Evolutionary conservation across 352 stramenopile genomes (phyloP).

Genomic region (Pythium myriotylum): DNA sequence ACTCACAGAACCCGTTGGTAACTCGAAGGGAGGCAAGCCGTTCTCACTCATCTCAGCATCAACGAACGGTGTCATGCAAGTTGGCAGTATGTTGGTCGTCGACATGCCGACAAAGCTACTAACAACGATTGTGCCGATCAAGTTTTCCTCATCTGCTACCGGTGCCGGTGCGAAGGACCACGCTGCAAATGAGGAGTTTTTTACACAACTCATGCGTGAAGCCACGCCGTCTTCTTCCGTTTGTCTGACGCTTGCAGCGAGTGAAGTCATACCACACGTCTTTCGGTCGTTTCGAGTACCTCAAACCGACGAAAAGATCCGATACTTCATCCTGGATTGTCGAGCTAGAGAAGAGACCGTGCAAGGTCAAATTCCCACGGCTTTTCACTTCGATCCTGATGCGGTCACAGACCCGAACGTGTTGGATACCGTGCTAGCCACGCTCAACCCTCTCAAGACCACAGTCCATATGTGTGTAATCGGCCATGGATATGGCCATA

Average conservation of each 20-base stretch:
- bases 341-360: conserved; percentile 44
- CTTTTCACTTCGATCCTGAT: conserved; percentile 78
- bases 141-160: conserved; percentile 14
- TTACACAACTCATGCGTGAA: conserved; percentile 56
- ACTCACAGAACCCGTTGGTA: background rate
- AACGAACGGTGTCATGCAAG: conserved; percentile 48
- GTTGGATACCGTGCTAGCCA: conserved; percentile 69
- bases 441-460: conserved; percentile 60
- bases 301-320: conserved; percentile 40
- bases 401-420: conserved; percentile 49
- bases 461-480: conserved; percentile 81
- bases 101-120: conserved; percentile 76
- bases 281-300: conserved; percentile 71
- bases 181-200: conserved; percentile 45
- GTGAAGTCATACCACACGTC: conserved; percentile 67
- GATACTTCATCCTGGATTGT: conserved; percentile 84
- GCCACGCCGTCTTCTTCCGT: conserved; percentile 50
- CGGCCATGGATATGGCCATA: conserved; percentile 73
- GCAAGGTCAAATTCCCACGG: conserved; percentile 68
- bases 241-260: conserved; percentile 55
- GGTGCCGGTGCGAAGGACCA: conserved; percentile 28
- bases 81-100: conserved; percentile 68
- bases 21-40: conserved; percentile 30
- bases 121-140: conserved; percentile 38
- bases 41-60: conserved; percentile 66